Evolutionary conservation across 768 basidiomycete genomes (phyloP), one percentile per base, ranked within the genome.

Genomic region (Pleurotus djamor): DNA sequence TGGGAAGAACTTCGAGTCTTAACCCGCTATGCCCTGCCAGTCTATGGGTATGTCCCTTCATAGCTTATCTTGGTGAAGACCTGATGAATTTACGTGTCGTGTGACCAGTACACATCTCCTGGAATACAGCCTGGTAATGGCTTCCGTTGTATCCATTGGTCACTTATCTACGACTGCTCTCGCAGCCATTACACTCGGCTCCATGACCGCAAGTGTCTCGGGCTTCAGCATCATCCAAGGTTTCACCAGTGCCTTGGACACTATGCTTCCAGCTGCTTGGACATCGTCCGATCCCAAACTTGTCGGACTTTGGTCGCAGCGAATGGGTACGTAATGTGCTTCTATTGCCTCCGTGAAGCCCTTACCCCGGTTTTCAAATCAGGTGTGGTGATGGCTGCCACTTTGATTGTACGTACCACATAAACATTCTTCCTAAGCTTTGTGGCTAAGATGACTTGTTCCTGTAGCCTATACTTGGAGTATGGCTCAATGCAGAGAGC

Each of bases 221-320:
- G 89, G 84, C 1, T 89, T 89, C 64, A 90, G 87, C 62, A 87
- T 96, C 57, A 76, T 95, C 5, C 89, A 90, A 63, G 94, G 94
- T 16, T 84, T 96, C 57, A 77, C 85, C 6, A 91, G 89, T 51
- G 87, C 93, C 0, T 84, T 99, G 16, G 97, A 99, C 70, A 96
- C 96, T 0, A 82, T 99, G 66, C 84, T 98, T 7, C 96, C 97
- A 0, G 86, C 92, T 41, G 95, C 96, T 13, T 99, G 92, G 95
- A 96, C 97, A 0, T 94, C 94, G 3, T 68, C 86, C 0, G 86
- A 88, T 34, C 96, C 95, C 0, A 75, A 88, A 13, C 79, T 93
- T 9, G 92, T 98, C 9, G 95, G 95, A 5, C 79, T 96, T 6
- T 96, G 95, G 95, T 73, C 89, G 7, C 94, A 96, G 70, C 79